Evolutionary conservation across 345 rosid genomes (phyloP), one percentile per base, ranked within the genome.

Genomic region (Populus nigra): DNA sequence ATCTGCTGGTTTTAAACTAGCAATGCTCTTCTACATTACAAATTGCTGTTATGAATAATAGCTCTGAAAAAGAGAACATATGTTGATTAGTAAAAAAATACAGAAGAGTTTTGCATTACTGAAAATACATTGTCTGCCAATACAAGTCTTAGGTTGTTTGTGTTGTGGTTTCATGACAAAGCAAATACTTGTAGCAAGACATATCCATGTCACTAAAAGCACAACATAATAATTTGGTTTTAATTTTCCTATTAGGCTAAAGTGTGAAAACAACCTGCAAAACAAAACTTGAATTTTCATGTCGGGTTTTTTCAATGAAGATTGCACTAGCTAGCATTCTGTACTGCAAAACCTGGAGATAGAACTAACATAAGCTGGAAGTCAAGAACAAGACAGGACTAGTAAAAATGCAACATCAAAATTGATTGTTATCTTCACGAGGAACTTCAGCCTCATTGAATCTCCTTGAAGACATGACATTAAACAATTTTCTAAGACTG

Each of bases 401-500:
- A 17, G n/a, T 7, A 7, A 1, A 43, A 61, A 61, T 25, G 38
- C 4, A 2, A 1, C 3, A 31, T 75, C 73, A 80, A 77, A 73
- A 80, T 20, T 38, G 38, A 78, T 36, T 61, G 27, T 57, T 47
- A 36, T 74, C 73, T 36, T 71, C 39, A 12, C 13, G 76, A 62
- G 75, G 85, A 79, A 69, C 55, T 69, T 74, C 73, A 76, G 73
- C 36, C 68, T 77, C 73, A 59, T 77, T 80, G 76, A 82, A 92
- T 82, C 94, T 89, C 83, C 83, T 82, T 0, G 94, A 92, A 22
- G 87, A 81, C 25, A 88, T 69, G 39, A 83, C 82, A 84, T 74
- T 87, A 57, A 92, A 89, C 86, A 92, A 83, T 84, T 82, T 90
- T 77, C 88, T 86, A 65, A 90, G 92, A 79, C 97, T 92, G 36